Base-by-base conservation (phyloP, 306 rosid species). In the Parietaria judaica region DNA sequence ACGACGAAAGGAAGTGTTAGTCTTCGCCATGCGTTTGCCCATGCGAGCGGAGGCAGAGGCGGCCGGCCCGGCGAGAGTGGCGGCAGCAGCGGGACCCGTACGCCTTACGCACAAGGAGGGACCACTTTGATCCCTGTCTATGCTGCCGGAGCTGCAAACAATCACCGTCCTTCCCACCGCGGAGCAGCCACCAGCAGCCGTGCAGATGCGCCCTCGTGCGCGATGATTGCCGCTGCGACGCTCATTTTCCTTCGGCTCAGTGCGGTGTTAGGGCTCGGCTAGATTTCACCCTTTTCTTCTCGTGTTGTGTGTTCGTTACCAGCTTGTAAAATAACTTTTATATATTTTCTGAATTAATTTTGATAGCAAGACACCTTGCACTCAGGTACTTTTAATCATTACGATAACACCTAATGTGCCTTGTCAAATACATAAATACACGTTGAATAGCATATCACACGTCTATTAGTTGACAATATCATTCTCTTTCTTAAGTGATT, bases 61-160 rank as follows among this genome's bases (percentile, higher is more conserved):
- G 34, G 73, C 68, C 45, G 41, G 66, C 46, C 76, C 2, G 65
- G 70, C 37, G 84, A 68, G 56, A 53, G 58, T 35, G 72, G 70
- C 16, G 48, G 51, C 14, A 61, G 61, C 51, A 77, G 78, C 7
- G 60, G 54, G 4, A 13, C 80, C 51, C 65, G 53, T 51, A 48
- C 76, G 11, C 65, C 80, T 23, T 23, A 23, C 31, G 31, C 31
- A 2, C 31, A 64, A 45, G 87, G 83, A 34, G 83, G 82, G 37
- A 43, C 68, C 2, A 74, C 76, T 41, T 71, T 65, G 9, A 73
- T 84, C 69, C 97, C 95, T 14, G 75, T 81, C 46, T 77, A 82
- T 74, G 73, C 68, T 46, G 95, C 83, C 0, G 90, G 88, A 17
- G 76, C 88, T 2, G 84, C 81, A n/a, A 78, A 69, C 50, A 84